These are phyloP conservation scores for Aspergillus spinulosporus DNA, from an alignment of 2,329 filamentous ascomycete genomes.

Conservation along the genomic window DNA sequence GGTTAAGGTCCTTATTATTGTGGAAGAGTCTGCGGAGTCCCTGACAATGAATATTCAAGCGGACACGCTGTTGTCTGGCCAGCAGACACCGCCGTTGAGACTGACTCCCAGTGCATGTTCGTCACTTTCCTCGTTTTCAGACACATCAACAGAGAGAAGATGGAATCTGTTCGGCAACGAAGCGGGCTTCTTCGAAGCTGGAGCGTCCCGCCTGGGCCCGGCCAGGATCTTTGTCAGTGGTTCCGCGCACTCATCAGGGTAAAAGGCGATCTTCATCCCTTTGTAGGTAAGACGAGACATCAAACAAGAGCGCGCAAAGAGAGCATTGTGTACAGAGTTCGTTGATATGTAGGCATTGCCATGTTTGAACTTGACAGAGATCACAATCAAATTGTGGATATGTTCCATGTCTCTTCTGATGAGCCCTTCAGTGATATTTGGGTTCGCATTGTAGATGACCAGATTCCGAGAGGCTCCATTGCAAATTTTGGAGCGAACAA, in stretches of 20 bases:
- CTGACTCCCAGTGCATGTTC: conserved; percentile 26
- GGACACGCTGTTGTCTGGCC: conserved; percentile 21
- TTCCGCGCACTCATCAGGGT: conserved; percentile 69
- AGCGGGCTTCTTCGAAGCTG: conserved; percentile 36
- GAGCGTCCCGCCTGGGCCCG: conserved; percentile 30
- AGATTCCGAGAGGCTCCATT: conserved; percentile 73
- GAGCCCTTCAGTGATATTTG: conserved; percentile 60
- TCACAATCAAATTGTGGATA: conserved; percentile 74
- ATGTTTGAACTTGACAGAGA: conserved; percentile 62
- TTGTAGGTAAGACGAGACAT: conserved; percentile 68
- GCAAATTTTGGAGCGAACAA: conserved; percentile 64
- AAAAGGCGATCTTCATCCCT: conserved; percentile 68
- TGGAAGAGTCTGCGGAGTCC: too few species aligned
- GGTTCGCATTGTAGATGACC: conserved; percentile 62
- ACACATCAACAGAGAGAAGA: conserved; percentile 55
- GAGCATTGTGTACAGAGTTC: conserved; percentile 74
- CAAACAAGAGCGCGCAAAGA: conserved; percentile 77
- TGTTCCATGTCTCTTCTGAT: conserved; percentile 77
- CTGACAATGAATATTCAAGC: conserved; percentile 8
- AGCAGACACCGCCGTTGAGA: conserved; percentile 18
- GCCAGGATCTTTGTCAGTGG: conserved; percentile 49
- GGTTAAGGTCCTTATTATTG: too few species aligned
- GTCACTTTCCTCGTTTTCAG: conserved; percentile 37
- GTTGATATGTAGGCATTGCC: conserved; percentile 68
- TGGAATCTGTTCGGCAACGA: conserved; percentile 61